These are phyloP conservation scores for Lentinula novae-zelandiae DNA, from an alignment of 1,284 basidiomycete species.

Conservation along the genomic window DNA sequence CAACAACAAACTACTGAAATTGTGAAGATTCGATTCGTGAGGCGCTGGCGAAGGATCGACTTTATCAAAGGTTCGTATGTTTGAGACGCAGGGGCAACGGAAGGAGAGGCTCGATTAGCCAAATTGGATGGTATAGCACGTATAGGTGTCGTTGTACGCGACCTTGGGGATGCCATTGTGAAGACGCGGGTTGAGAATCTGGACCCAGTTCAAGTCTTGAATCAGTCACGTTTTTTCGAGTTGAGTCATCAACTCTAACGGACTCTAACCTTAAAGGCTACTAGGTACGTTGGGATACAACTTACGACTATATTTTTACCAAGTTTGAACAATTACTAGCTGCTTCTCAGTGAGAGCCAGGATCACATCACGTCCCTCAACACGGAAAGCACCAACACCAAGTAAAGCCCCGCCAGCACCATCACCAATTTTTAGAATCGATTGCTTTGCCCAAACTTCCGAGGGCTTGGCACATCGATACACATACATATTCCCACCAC, in stretches of 20 bases:
- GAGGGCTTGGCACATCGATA: constrained; percentile 57
- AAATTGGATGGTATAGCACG: constrained; percentile 35
- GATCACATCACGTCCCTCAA: constrained; percentile 38
- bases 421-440: constrained; percentile 70
- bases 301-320: background rate
- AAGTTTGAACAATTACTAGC: constrained; percentile 56
- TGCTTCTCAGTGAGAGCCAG: constrained; percentile 78
- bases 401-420: constrained; percentile 70
- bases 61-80: constrained; percentile 60
- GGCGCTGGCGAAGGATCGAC: constrained; percentile 50
- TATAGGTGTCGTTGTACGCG: constrained; percentile 22
- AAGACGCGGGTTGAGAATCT: background rate
- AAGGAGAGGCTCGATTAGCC: constrained; percentile 39
- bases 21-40: constrained; percentile 48
- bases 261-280: background rate
- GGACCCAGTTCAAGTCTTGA: too few species aligned
- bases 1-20: constrained; percentile 47
- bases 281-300: too few species aligned
- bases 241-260: background rate
- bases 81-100: constrained; percentile 44
- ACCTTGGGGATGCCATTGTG: constrained; percentile 1
- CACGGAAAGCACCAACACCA: constrained; percentile 62
- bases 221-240: background rate
- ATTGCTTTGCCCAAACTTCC: constrained; percentile 69
- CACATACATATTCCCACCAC: constrained; percentile 80